Base-by-base conservation (phyloP, 2,329 filamentous ascomycete species). In the Cercospora berteroae region DNA sequence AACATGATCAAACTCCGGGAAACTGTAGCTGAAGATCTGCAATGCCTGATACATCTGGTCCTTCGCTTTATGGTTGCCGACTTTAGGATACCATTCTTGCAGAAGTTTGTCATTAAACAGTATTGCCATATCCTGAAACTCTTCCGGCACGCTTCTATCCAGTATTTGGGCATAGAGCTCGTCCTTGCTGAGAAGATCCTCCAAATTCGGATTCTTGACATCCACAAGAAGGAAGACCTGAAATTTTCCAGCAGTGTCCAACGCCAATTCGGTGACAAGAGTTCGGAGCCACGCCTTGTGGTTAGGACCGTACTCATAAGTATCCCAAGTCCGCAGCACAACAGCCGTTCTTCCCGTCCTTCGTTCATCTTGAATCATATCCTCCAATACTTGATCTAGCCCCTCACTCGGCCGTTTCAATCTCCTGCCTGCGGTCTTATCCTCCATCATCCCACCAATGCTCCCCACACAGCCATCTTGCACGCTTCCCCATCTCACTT, bases 51-150 rank as follows among this genome's bases (percentile, higher is more conserved):
- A 97, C 5, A 94, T 92, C 31, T 63, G 60, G n/a, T 93, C 93
- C 76, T 97, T 93, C 0, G 96, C 88, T 0, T 92, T 90, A 7
- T 77, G 77, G 55, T 79, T 79, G 42, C 80, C 78, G 48, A 94
- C 83, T 50, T 90, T 85, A 60, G 85, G 83, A 70, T 84, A 83
- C 79, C 87, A 92, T 36, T 90, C 87, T 71, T 95, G 92, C 74
- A 91, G 88, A 79, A 97, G 92, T 12, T 90, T 90, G 78, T 96
- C 92, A 1, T 91, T 94, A 94, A 94, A 97, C 4, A 97, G 84
- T 0, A 91, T 94, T n/a, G 91, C 90, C 76, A 97, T 88, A 50
- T 91, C 91, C 67, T 86, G 89, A 79, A 97, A 97, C 76, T 97
- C 94, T 71, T 88, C 84, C 0, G 94, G 90, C 12, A 94, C 76